These are phyloP conservation scores for Avicennia marina DNA, from an alignment of 257 asterid genomes.

Conservation along the genomic window DNA sequence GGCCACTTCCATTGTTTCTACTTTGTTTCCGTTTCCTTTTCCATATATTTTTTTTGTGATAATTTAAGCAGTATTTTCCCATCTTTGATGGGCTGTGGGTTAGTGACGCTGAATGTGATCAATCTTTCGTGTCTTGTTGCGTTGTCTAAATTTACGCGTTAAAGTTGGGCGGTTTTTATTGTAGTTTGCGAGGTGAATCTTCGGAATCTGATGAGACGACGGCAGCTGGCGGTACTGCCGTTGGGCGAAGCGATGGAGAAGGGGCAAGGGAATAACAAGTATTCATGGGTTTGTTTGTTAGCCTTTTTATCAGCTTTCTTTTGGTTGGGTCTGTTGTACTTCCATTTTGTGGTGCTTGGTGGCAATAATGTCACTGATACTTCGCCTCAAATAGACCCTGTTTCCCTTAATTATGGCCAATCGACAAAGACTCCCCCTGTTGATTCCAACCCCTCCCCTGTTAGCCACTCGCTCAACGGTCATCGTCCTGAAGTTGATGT, in stretches of 20 bases:
- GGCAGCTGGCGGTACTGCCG: constrained; percentile 27
- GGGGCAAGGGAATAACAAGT: constrained; percentile 45
- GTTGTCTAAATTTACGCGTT: constrained; percentile 5
- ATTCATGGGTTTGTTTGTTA: constrained; percentile 51
- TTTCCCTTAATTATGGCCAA: constrained; percentile 9
- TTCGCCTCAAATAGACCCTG: constrained; percentile 27
- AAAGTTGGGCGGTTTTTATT: constrained; percentile 7
- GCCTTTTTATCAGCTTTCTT: constrained; percentile 49
- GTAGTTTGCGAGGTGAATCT: too few species aligned
- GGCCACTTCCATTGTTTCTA: constrained; percentile 16
- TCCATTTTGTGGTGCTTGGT: constrained; percentile 49
- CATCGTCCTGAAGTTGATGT: constrained; percentile 11
- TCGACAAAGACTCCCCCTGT: constrained; percentile 12
- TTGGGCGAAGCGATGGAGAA: constrained; percentile 52
- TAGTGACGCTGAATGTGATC: background rate
- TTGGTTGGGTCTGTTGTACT: constrained; percentile 56
- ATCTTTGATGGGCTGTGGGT: background rate
- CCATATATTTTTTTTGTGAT: background rate
- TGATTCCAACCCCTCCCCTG: constrained; percentile 15
- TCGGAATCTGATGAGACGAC: constrained; percentile 61
- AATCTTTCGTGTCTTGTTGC: background rate
- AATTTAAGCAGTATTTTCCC: background rate
- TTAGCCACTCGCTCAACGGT: constrained; percentile 7
- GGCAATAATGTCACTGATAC: constrained; percentile 19
- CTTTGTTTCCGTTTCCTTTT: background rate